Percentiles rank a stretch among this genome's conserved stretches.
phyloP scores from a whole-genome alignment of 208 protist genomes.

The Trypanosoma cruzi region DNA sequence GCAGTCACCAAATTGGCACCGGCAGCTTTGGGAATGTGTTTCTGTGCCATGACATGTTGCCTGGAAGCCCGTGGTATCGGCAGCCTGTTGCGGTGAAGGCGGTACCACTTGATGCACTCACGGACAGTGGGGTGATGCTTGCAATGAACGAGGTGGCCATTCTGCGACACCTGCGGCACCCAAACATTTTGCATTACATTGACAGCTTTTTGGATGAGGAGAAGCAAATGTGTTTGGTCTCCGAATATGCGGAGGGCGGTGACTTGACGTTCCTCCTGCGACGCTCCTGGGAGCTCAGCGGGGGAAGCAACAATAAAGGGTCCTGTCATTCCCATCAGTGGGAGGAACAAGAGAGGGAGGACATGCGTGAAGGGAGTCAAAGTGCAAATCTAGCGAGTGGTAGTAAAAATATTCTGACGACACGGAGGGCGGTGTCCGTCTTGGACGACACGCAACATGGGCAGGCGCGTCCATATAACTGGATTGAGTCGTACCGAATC shows the following conservation, averaged over 20 bases:
- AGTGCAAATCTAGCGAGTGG: not conserved
- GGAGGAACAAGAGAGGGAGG: not conserved
- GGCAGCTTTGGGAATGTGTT: slow-evolving; percentile 82
- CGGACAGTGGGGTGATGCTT: slow-evolving; percentile 61
- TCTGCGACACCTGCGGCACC: slow-evolving; percentile 68
- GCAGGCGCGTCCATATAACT: not conserved
- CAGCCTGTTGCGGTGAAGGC: slow-evolving; percentile 77
- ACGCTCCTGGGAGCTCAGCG: not conserved
- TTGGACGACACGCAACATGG: not conserved
- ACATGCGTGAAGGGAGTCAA: not conserved
- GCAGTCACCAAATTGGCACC: slow-evolving; percentile 51
- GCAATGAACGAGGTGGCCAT: slow-evolving; percentile 85
- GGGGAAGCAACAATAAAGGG: not conserved
- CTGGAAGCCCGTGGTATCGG: slow-evolving; percentile 21
- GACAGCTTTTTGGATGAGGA: slow-evolving; percentile 84
- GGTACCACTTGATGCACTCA: slow-evolving; percentile 46
- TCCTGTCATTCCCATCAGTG: not conserved
- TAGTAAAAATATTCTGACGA: not conserved
- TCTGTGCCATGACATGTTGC: slow-evolving; percentile 57
- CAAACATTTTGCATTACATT: slow-evolving; percentile 83
- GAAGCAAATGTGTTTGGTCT: slow-evolving; percentile 78
- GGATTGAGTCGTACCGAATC: slow-evolving; percentile 78
- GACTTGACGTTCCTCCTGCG: slow-evolving; percentile 52
- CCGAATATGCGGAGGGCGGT: slow-evolving; percentile 86
- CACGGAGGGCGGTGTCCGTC: not conserved